Conservation (phyloP, 1,284 basidiomycete genomes). For the Xerocomus nothofagi region DNA sequence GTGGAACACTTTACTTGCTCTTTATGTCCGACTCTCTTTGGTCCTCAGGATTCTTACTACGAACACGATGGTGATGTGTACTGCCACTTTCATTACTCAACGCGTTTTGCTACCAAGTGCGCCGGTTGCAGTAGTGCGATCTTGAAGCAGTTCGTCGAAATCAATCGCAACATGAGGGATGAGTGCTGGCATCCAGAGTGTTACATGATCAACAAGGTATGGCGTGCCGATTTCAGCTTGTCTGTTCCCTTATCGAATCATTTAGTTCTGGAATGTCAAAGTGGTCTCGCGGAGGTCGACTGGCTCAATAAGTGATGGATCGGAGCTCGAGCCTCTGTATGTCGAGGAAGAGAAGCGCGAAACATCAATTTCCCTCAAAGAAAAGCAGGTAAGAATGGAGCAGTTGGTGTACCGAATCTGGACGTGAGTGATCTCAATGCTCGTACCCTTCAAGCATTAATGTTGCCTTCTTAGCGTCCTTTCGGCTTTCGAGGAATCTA, state of each 20-base stretch:
- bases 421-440: constrained; percentile 60
- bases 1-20: constrained; percentile 99
- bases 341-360: constrained; percentile 79
- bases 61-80: constrained; percentile 96
- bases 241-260: constrained; percentile 18
- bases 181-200: constrained; percentile 99
- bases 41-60: constrained; percentile 98
- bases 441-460: constrained; percentile 7
- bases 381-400: constrained; percentile 94
- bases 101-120: constrained; percentile 97
- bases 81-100: constrained; percentile 98
- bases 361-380: constrained; percentile 82
- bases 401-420: constrained; percentile 98
- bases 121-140: constrained; percentile 98
- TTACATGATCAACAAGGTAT: constrained; percentile 99
- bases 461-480: constrained; percentile 61
- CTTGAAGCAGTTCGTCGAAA: constrained; percentile 99
- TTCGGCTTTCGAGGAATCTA: constrained; percentile 97
- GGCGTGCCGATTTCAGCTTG: constrained; percentile 16
- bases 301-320: constrained; percentile 57
- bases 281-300: constrained; percentile 77
- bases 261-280: constrained; percentile 98
- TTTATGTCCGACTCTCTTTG: constrained; percentile 93
- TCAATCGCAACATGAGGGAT: constrained; percentile 96
- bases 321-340: constrained; percentile 53